Percentiles rank a stretch among this genome's conserved stretches.
phyloP scores from a whole-genome alignment of 352 stramenopile species.

The Phytopythium delawarense region DNA sequence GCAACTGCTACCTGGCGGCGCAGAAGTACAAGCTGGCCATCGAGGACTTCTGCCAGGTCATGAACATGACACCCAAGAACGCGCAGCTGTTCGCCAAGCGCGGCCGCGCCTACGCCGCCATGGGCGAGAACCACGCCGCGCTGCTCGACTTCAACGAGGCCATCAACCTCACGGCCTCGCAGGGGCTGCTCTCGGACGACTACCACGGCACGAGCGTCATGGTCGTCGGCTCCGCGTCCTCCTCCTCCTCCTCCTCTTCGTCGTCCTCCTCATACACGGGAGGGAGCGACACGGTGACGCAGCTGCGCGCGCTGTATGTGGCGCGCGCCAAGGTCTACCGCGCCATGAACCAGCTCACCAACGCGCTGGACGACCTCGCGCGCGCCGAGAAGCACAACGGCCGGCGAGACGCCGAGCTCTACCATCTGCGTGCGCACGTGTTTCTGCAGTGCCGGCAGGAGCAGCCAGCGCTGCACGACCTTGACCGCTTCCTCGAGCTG shows the following conservation, averaged over 20 bases:
- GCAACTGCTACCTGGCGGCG: constrained; percentile 46
- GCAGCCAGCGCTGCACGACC: constrained; percentile 38
- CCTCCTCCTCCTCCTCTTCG: background rate
- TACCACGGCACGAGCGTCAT: constrained; percentile 14
- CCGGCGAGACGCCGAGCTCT: constrained; percentile 52
- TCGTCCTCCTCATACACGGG: background rate
- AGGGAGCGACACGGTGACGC: constrained; percentile 18
- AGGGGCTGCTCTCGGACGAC: constrained; percentile 28
- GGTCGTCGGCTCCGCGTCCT: constrained; percentile 6
- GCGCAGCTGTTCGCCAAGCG: constrained; percentile 63
- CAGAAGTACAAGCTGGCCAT: constrained; percentile 58
- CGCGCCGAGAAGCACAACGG: constrained; percentile 40
- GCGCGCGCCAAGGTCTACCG: constrained; percentile 48
- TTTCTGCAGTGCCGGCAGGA: constrained; percentile 45
- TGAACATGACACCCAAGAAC: constrained; percentile 64
- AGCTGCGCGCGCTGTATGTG: constrained; percentile 46
- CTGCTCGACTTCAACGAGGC: constrained; percentile 66
- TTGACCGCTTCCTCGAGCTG: constrained; percentile 69
- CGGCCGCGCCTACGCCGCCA: constrained; percentile 50
- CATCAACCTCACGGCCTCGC: constrained; percentile 40
- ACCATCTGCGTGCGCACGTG: constrained; percentile 53
- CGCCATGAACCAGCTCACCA: constrained; percentile 46
- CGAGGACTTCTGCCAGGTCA: constrained; percentile 68
- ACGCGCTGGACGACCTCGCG: constrained; percentile 51
- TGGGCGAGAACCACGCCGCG: constrained; percentile 45